These are phyloP conservation scores for Candida qinlingensis DNA, from an alignment of 805 yeast genomes.

Conservation along the genomic window DNA sequence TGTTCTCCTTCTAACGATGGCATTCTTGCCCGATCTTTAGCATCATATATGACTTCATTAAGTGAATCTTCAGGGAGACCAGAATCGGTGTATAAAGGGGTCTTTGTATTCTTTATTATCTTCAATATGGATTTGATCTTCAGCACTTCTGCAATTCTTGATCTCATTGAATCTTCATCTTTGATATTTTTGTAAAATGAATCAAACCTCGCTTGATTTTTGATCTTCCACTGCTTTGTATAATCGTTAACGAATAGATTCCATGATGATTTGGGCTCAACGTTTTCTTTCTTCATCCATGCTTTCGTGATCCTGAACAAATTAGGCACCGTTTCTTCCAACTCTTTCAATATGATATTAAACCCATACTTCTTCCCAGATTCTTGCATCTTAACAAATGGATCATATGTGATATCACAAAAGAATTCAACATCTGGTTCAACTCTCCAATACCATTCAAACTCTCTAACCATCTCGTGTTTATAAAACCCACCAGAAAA, in stretches of 20 bases:
- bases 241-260: constrained; percentile 47
- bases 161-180: constrained; percentile 19
- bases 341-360: constrained; percentile 72
- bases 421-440: constrained; percentile 89
- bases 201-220: constrained; percentile 27
- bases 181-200: constrained; percentile 25
- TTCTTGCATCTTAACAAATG: constrained; percentile 74
- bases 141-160: constrained; percentile 25
- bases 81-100: constrained; percentile 9
- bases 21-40: constrained; percentile 30
- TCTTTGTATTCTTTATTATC: constrained; percentile 4
- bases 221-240: constrained; percentile 28
- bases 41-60: constrained; percentile 32
- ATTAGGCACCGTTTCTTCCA: constrained; percentile 77
- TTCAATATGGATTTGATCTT: constrained; percentile 27
- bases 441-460: constrained; percentile 94
- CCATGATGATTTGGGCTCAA: constrained; percentile 65
- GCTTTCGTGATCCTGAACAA: constrained; percentile 68
- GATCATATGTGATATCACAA: constrained; percentile 91
- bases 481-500: constrained; percentile 79
- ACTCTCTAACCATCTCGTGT: constrained; percentile 64
- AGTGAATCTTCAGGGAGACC: constrained; percentile 29
- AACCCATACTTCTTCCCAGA: constrained; percentile 76
- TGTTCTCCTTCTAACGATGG: constrained; percentile 43
- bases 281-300: constrained; percentile 43